Conservation (phyloP, 2,329 filamentous ascomycete species). For the Pseudocercospora musae region DNA sequence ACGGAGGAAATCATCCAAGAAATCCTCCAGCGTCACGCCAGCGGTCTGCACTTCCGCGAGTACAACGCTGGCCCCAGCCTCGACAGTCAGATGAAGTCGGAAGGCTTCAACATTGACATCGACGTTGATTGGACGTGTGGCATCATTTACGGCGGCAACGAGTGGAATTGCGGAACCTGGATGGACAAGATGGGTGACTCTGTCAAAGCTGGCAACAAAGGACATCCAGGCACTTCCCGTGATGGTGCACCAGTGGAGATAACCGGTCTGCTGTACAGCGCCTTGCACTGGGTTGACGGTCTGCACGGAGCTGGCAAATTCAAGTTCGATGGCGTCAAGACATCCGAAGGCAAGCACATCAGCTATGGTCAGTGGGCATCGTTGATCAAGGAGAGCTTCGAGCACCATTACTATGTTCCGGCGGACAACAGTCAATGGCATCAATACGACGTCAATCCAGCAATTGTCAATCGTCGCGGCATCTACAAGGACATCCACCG, state of each 20-base stretch:
- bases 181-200: constrained; percentile 99
- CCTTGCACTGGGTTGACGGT: constrained; percentile 71
- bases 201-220: constrained; percentile 83
- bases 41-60: constrained; percentile 87
- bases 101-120: constrained; percentile 89
- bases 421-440: constrained; percentile 64
- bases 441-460: constrained; percentile 75
- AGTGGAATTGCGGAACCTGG: constrained; percentile 96
- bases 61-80: constrained; percentile 86
- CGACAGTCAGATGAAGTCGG: constrained; percentile 87
- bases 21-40: constrained; percentile 84
- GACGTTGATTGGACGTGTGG: constrained; percentile 88
- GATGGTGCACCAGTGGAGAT: constrained; percentile 96
- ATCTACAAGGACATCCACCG: constrained; percentile 98
- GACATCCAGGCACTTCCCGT: constrained; percentile 90
- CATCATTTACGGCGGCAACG: constrained; percentile 89
- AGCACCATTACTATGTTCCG: constrained; percentile 87
- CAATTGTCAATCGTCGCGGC: constrained; percentile 80
- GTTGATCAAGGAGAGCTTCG: constrained; percentile 80
- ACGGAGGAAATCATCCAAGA: constrained; percentile 91
- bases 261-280: constrained; percentile 87
- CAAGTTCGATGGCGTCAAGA: constrained; percentile 67
- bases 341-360: constrained; percentile 49
- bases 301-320: constrained; percentile 68
- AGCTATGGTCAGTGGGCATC: constrained; percentile 75